Evolutionary conservation across 768 basidiomycete genomes (phyloP), one percentile per base, ranked within the genome.

Genomic region (Clathrus columnatus): DNA sequence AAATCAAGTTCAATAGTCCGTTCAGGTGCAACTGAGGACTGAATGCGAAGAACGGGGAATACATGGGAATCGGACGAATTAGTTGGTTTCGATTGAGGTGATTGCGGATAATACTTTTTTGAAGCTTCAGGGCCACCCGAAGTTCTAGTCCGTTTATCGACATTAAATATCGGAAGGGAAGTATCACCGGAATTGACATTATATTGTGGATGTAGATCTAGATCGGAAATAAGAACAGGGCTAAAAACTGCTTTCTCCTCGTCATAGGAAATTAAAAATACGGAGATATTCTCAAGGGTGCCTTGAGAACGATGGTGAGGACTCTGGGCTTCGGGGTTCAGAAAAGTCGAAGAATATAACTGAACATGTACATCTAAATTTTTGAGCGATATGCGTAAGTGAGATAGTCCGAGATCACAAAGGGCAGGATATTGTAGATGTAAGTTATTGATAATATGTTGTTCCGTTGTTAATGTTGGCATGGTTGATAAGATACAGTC

Each of bases 171-270:
- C 1, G 87, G 85, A 46, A 85, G 69, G 20, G 26, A 32, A 5
- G 48, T 29, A 16, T 53, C 29, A 3, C 18, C 49, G 17, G 14
- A 16, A 54, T 30, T 2, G 62, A 18, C 14, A 2, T 29, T 60
- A 66, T 87, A 86, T 58, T 87, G 85, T 5, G 68, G 68, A 14
- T 72, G 64, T 17, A 94, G 77, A 59, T 80, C 68, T n/a, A 75
- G 75, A 62, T 94, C 92, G 8, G 82, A 83, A 48, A 92, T 77
- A 17, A 95, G 45, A 18, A 55, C 46, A n/a, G 54, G 43, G 27
- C 44, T 47, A 27, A 36, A n/a, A 1, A 29, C 4, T 26, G 21
- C 46, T 20, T 21, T 36, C 48, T 17, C 32, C 7, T 8, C 10
- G 28, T 45, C 20, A 17, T 18, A n/a, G 8, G 24, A 16, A 42